Evolutionary conservation across 257 asterid species (phyloP), one percentile per base, ranked within the genome.

Genomic region (Nyctanthes arbortristis): DNA sequence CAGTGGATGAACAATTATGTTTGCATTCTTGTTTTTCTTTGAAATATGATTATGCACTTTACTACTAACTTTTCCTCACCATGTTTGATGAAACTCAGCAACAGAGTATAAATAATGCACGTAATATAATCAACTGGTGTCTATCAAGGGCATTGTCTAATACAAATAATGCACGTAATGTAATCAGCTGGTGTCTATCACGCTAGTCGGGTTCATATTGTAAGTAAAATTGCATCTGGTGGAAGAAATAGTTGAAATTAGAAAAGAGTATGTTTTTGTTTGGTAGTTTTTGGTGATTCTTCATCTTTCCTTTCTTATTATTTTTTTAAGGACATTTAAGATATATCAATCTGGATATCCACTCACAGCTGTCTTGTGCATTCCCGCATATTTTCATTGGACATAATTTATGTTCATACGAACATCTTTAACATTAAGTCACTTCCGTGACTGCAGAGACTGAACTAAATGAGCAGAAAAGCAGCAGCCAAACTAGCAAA

Each of bases 381-480:
- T 45, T 18, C 10, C 9, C 29, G 18, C 20, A 4, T 8, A n/a
- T 12, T 4, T n/a, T 34, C 62, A n/a, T 66, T 54, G 5, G 29
- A 61, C 31, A 45, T 52, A 24, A 20, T 62, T 34, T 69, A 29
- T 58, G 35, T 49, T 56, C 18, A 12, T 32, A n/a, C 43, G 33
- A 62, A 68, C 11, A 64, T 34, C 33, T 72, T 14, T 54, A 12
- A 52, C 60, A 63, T 34, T 28, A 63, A 56, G 45, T 57, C 71
- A 18, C 37, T 65, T 69, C 54, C 12, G 27, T 65, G 28, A 58
- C 40, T 66, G 75, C 87, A 87, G 92, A 72, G 63, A 61, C 57
- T 39, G 73, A 73, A 66, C 57, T 65, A 25, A 37, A 69, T 78
- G 80, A 71, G 58, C 68, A 76, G 8, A 70, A 45, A 24, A 66